Percentiles rank a stretch among this genome's conserved stretches.
phyloP scores from a whole-genome alignment of 495 filamentous ascomycete species.

The Aspergillus campestris region DNA sequence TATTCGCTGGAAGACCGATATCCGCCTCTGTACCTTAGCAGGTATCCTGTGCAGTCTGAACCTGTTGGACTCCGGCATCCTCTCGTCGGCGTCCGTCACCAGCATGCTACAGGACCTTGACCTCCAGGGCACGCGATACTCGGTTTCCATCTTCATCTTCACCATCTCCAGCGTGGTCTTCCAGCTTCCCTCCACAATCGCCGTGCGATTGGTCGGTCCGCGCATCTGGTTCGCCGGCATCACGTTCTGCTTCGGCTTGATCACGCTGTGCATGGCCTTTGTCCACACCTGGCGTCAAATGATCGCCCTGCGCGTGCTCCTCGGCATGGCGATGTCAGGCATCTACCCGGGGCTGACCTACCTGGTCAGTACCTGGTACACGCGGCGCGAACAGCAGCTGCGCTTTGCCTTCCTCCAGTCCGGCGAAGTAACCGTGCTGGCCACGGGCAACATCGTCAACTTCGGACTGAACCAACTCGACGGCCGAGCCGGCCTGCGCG shows the following conservation, averaged over 20 bases:
- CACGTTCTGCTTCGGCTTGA: slow-evolving; percentile 60
- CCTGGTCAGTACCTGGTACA: slow-evolving; percentile 68
- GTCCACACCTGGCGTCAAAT: slow-evolving; percentile 60
- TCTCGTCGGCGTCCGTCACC: slow-evolving; percentile 68
- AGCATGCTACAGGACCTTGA: slow-evolving; percentile 61
- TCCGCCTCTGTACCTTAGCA: slow-evolving; percentile 68
- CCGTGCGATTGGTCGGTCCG: slow-evolving; percentile 59
- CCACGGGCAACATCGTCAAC: slow-evolving; percentile 65
- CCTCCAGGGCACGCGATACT: slow-evolving; percentile 57
- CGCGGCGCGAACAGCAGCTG: slow-evolving; percentile 61
- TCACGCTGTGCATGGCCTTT: slow-evolving; percentile 67
- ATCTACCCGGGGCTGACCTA: slow-evolving; percentile 67
- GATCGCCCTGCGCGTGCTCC: slow-evolving; percentile 61
- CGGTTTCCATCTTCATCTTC: slow-evolving; percentile 71
- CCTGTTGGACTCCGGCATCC: slow-evolving; percentile 65
- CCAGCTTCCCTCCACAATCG: slow-evolving; percentile 66
- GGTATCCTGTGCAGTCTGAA: slow-evolving; percentile 66
- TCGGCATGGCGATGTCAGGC: slow-evolving; percentile 59
- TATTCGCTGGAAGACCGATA: slow-evolving; percentile 58
- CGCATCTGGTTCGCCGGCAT: slow-evolving; percentile 59
- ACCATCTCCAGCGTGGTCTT: slow-evolving; percentile 67
- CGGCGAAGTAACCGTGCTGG: slow-evolving; percentile 58
- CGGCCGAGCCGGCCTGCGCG: slow-evolving; percentile 49
- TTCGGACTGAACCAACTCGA: slow-evolving; percentile 59
- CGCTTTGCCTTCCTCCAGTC: slow-evolving; percentile 68